Conservation (phyloP, 768 basidiomycete species). For the Termitomyces sp. region DNA sequence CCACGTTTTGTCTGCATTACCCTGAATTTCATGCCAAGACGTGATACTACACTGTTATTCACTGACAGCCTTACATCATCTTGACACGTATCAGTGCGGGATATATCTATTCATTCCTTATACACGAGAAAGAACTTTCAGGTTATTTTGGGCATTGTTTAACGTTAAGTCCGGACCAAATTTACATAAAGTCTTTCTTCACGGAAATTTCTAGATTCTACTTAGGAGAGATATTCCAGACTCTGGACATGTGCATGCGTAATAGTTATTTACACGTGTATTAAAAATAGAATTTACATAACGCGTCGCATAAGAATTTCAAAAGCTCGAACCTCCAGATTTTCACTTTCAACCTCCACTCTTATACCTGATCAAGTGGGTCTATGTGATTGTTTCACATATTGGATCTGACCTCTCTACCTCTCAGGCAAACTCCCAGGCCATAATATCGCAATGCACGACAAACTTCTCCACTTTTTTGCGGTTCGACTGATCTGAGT, state of each 20-base stretch:
- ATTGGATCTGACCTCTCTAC: not conserved
- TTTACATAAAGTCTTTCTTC: too few relatives aligned
- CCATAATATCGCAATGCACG: conserved; percentile 9
- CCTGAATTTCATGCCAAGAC: not conserved
- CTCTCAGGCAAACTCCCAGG: not conserved
- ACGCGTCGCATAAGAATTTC: too few relatives aligned
- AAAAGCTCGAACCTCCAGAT: not conserved
- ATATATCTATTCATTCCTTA: too few relatives aligned
- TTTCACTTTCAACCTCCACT: not conserved
- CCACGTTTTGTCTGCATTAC: not conserved
- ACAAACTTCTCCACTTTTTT: conserved; percentile 13
- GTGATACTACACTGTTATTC: not conserved
- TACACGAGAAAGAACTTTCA: not conserved
- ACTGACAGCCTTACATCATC: not conserved
- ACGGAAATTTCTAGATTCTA: too few relatives aligned
- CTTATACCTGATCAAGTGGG: not conserved
- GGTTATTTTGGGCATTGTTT: not conserved
- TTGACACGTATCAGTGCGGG: not conserved
- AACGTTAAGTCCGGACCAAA: too few relatives aligned
- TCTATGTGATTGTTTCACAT: not conserved
- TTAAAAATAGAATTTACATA: too few relatives aligned
- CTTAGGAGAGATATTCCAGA: too few relatives aligned
- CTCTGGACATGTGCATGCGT: not conserved
- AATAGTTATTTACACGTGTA: too few relatives aligned
- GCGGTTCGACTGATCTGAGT: conserved; percentile 11